Conservation (phyloP, 768 basidiomycete genomes). For the Leccinum uliginosum region DNA sequence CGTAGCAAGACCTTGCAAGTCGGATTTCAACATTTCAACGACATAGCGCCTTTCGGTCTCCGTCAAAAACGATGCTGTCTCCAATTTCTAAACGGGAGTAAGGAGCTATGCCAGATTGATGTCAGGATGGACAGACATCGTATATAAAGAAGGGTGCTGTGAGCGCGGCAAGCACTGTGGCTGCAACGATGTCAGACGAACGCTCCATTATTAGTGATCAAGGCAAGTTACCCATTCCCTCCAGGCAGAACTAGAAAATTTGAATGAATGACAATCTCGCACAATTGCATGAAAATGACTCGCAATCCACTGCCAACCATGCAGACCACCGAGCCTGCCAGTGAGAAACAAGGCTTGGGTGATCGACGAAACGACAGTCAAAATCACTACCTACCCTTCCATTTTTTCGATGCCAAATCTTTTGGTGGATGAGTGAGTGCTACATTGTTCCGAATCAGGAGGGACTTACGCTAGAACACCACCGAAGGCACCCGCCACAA, state of each 20-base stretch:
- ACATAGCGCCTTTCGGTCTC: slow-evolving; percentile 38
- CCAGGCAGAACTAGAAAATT: slow-evolving; percentile 27
- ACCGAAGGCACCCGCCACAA: slow-evolving; percentile 45
- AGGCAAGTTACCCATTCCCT: slow-evolving; percentile 19
- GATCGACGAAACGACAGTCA: background rate
- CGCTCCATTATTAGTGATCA: too few species aligned
- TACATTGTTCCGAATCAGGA: background rate
- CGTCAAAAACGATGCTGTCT: slow-evolving; percentile 23
- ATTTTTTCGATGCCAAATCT: slow-evolving; percentile 33
- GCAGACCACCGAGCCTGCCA: slow-evolving; percentile 28
- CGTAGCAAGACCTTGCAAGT: slow-evolving; percentile 40
- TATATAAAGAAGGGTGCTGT: slow-evolving; percentile 43
- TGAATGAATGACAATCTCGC: slow-evolving; percentile 1
- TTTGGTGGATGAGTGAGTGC: background rate
- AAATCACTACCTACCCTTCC: slow-evolving; percentile 32
- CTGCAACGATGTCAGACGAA: slow-evolving; percentile 1
- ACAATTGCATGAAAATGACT: slow-evolving; percentile 1
- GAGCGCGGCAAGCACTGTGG: slow-evolving; percentile 12
- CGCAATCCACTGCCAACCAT: slow-evolving; percentile 39
- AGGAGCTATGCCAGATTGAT: background rate
- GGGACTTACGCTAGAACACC: slow-evolving; percentile 42
- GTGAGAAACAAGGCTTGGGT: background rate
- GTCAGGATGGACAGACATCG: slow-evolving; percentile 36
- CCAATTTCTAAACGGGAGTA: slow-evolving; percentile 4
- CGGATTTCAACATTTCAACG: slow-evolving; percentile 37